Base-by-base conservation (phyloP, 2,329 filamentous ascomycete species). In the Exophiala oligosperma region DNA sequence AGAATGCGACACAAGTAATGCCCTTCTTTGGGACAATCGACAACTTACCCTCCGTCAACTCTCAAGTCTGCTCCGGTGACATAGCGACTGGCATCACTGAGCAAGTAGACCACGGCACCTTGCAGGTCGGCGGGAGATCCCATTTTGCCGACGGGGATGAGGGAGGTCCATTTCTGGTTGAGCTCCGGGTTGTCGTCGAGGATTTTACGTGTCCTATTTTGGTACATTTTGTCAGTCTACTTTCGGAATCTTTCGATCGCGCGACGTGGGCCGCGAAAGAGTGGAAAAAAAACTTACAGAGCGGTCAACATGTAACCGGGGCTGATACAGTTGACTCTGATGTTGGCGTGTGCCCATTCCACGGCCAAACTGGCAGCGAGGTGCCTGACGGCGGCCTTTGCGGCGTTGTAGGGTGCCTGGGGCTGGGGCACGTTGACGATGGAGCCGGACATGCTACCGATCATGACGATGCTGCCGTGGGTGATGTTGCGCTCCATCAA, bases 271-370 rank as follows among this genome's bases (percentile, higher is more conserved):
- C 37, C 12, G 12, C n/a, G 37, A 12, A 12, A 40, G 17, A n/a
- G 12, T 11, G 4, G 2, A 41, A 21, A 21, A 41, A 32, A 17
- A 8, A 77, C 89, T 84, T 81, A 93, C 89, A 97, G 77, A 58
- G 92, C 90, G 14, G 93, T 97, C 66, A 96, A 79, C 93, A 97
- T 97, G 76, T 97, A 97, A 46, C 94, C 93, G 0, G 93, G 93
- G 29, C 88, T 92, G 72, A 97, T 94, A 75, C 90, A 94, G 79
- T 97, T 97, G 66, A 97, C 93, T 37, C 93, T 85, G 70, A 97
- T 96, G 66, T 88, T 88, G 38, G 88, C 85, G 66, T 87, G 82
- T 0, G 93, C 92, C 93, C 94, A 97, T 75, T 97, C 94, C 51
- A 97, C 92, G 37, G 92, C 92, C 68, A 97, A 81, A 64, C 89